A percentile compares a stretch with the other conserved stretches of the same genome.
These are phyloP conservation scores for Quercus dentata DNA, from an alignment of 306 rosid genomes.

Conservation along the genomic window DNA sequence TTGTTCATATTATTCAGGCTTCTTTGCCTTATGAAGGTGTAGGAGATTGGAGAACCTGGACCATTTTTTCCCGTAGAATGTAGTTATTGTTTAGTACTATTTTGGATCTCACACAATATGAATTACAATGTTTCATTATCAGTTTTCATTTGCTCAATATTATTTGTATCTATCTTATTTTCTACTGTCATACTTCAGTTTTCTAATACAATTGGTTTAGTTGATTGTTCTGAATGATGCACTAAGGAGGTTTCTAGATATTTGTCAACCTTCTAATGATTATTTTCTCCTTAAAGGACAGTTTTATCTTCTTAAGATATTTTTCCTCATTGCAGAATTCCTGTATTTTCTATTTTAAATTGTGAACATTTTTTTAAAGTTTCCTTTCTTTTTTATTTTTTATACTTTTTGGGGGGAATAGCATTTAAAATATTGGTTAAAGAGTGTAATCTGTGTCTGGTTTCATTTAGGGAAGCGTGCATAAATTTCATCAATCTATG, in stretches of 20 bases:
- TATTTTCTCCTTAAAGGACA: not conserved
- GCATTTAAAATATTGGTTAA: conserved; percentile 1
- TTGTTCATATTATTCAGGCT: not conserved
- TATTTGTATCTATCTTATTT: not conserved
- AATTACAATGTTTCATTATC: not conserved
- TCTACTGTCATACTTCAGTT: not conserved
- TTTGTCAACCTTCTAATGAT: not conserved
- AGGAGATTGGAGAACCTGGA: not conserved
- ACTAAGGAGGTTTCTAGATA: not conserved
- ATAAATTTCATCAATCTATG: conserved; percentile 74
- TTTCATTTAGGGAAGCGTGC: conserved; percentile 83
- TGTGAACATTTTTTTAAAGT: not conserved
- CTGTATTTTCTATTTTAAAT: not conserved
- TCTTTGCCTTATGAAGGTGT: not conserved
- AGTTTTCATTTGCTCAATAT: not conserved
- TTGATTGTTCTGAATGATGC: not conserved
- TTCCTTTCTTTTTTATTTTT: not conserved
- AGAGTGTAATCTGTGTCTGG: conserved; percentile 11
- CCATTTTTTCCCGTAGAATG: not conserved
- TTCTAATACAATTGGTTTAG: not conserved
- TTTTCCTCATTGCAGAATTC: not conserved
- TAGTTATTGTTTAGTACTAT: not conserved
- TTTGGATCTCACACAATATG: not conserved
- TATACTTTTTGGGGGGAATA: not conserved
- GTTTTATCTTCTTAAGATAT: not conserved